Percentiles rank a stretch among this genome's conserved stretches.
Evolutionary conservation across 805 yeast species (phyloP).

Genomic region (Monosporozyma unispora): DNA sequence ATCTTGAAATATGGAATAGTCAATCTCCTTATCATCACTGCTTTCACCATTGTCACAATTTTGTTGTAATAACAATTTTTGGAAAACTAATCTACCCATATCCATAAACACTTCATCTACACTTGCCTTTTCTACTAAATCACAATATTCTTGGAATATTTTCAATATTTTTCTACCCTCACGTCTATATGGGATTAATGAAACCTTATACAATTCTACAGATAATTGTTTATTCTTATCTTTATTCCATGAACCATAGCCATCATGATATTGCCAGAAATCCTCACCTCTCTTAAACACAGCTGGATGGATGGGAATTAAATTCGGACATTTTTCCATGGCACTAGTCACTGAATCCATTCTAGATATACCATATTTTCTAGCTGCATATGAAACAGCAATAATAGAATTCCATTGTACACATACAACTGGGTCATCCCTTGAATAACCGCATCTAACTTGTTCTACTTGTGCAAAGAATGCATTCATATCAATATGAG

Average conservation of each 20-base stretch:
- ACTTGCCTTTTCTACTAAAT: constrained; percentile 82
- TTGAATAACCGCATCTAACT: constrained; percentile 53
- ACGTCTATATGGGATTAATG: constrained; percentile 83
- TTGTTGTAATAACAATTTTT: constrained; percentile 27
- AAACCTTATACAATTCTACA: constrained; percentile 66
- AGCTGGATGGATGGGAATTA: constrained; percentile 84
- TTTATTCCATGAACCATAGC: constrained; percentile 27
- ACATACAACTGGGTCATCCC: constrained; percentile 80
- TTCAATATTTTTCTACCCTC: constrained; percentile 74
- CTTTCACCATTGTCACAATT: neutral
- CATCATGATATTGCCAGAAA: constrained; percentile 63
- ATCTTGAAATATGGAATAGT: constrained; percentile 1
- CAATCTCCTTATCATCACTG: neutral
- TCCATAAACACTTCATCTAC: constrained; percentile 91
- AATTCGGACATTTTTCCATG: constrained; percentile 59
- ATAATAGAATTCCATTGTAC: constrained; percentile 88
- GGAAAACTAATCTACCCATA: constrained; percentile 57
- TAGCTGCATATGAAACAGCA: constrained; percentile 86
- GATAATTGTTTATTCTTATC: constrained; percentile 46
- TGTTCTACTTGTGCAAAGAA: constrained; percentile 94
- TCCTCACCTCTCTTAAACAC: constrained; percentile 83
- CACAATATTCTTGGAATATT: constrained; percentile 53
- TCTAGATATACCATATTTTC: constrained; percentile 71
- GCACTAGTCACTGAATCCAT: constrained; percentile 70
- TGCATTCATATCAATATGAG: constrained; percentile 87